A percentile compares a stretch with the other conserved stretches of the same genome.
phyloP scores from a whole-genome alignment of 2,329 filamentous ascomycete species.

The Lizonia empirigonia region DNA sequence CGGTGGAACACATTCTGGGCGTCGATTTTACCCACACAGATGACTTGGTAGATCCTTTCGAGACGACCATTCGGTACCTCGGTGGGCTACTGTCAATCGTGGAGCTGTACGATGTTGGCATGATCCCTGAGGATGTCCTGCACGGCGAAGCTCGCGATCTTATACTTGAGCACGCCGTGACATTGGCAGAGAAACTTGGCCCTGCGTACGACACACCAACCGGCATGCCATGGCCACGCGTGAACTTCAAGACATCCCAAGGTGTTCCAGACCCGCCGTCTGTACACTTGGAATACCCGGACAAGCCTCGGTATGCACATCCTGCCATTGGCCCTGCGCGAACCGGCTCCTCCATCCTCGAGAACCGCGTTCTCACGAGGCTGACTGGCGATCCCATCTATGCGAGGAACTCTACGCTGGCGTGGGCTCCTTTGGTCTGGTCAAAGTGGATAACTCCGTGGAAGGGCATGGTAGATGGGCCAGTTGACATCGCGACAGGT shows the following conservation, averaged over 20 bases:
- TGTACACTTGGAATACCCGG: conserved; percentile 35
- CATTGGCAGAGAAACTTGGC: conserved; percentile 45
- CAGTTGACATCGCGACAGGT: conserved; percentile 52
- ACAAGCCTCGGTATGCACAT: conserved; percentile 41
- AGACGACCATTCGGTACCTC: conserved; percentile 51
- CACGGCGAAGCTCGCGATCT: conserved; percentile 37
- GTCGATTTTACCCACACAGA: conserved; percentile 46
- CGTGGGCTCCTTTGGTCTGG: conserved; percentile 55
- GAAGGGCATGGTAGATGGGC: conserved; percentile 50
- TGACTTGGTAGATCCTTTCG: conserved; percentile 50
- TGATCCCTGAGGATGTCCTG: conserved; percentile 45
- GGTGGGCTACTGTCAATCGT: conserved; percentile 49
- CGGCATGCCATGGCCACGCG: conserved; percentile 53
- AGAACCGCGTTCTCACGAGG: conserved; percentile 50
- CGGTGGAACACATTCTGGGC: conserved; percentile 47
- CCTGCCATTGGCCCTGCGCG: conserved; percentile 50
- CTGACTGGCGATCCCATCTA: conserved; percentile 51
- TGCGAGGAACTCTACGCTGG: conserved; percentile 49
- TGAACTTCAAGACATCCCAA: conserved; percentile 48
- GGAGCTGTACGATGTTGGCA: conserved; percentile 50
- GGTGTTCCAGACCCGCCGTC: conserved; percentile 42
- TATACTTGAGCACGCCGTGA: conserved; percentile 47
- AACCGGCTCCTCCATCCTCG: conserved; percentile 53
- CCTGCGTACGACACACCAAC: conserved; percentile 51
- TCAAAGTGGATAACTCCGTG: conserved; percentile 48